Percentiles rank a stretch among this genome's conserved stretches.
These are phyloP conservation scores for Avicennia marina DNA, from an alignment of 257 asterid genomes.

Conservation along the genomic window DNA sequence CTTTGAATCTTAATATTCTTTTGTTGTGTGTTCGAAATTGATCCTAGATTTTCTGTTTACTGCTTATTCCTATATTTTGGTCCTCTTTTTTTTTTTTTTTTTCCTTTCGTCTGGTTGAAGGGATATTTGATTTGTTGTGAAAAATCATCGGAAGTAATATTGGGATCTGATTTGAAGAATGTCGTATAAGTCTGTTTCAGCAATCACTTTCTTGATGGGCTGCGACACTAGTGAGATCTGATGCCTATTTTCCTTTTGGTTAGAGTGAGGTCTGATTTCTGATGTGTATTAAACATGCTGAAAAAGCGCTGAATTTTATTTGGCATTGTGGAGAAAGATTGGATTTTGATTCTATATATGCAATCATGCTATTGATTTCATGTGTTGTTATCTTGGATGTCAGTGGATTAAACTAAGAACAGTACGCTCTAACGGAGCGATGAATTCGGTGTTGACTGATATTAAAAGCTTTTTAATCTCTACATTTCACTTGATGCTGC, in stretches of 20 bases:
- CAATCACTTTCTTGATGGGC: not conserved
- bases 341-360: not conserved
- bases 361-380: not conserved
- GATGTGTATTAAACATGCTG: not conserved
- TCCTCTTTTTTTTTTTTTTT: not conserved
- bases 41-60: not conserved
- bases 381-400: too few relatives aligned
- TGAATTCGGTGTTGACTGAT: too few relatives aligned
- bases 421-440: too few relatives aligned
- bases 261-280: too few relatives aligned
- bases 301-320: too few relatives aligned
- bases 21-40: too few relatives aligned
- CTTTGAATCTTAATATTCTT: constrained; percentile 23
- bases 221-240: too few relatives aligned
- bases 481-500: not conserved
- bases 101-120: not conserved
- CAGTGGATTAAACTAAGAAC: too few relatives aligned
- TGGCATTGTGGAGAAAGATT: too few relatives aligned
- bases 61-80: not conserved
- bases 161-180: constrained; percentile 1
- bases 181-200: not conserved
- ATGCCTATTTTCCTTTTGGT: too few relatives aligned
- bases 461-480: too few relatives aligned
- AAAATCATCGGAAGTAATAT: not conserved
- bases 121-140: too few relatives aligned